Conservation (phyloP, 371 early-diverging fungal genomes). For the Mucor sp. region DNA sequence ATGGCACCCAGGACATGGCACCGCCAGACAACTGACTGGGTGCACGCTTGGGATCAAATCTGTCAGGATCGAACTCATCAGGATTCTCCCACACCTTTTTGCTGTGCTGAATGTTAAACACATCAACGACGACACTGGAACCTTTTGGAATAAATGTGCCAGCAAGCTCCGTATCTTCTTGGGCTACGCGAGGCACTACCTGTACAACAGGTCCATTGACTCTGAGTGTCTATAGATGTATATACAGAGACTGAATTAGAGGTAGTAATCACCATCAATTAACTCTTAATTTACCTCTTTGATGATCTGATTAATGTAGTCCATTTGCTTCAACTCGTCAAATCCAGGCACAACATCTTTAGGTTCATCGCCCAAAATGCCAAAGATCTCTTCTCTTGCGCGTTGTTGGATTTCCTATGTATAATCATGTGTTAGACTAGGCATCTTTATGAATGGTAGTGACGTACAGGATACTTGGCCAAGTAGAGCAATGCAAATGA, state of each 20-base stretch:
- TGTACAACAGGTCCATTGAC: constrained; percentile 9
- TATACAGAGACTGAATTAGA: neutral
- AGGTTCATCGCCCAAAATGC: constrained; percentile 15
- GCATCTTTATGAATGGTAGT: constrained; percentile 17
- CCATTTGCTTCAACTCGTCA: constrained; percentile 41
- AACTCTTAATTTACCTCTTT: constrained; percentile 11
- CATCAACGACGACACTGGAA: constrained; percentile 31
- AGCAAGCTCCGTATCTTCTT: constrained; percentile 26
- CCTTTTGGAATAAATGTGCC: constrained; percentile 48
- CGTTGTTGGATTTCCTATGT: constrained; percentile 29
- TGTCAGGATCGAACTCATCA: constrained; percentile 30
- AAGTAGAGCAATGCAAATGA: constrained; percentile 20
- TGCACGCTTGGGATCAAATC: constrained; percentile 40
- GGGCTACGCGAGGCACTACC: constrained; percentile 17
- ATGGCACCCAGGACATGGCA: constrained; percentile 50
- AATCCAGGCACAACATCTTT: constrained; percentile 25
- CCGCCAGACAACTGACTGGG: constrained; percentile 18
- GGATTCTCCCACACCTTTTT: constrained; percentile 19
- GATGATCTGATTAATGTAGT: constrained; percentile 50
- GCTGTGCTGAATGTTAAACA: constrained; percentile 35
- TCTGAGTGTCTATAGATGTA: constrained; percentile 11
- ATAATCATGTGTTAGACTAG: too few species aligned
- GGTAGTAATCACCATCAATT: neutral
- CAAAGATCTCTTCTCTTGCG: constrained; percentile 11
- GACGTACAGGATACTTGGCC: constrained; percentile 30